phyloP scores from a whole-genome alignment of 2,329 filamentous ascomycete species.

The Corinectria fuckeliana region DNA sequence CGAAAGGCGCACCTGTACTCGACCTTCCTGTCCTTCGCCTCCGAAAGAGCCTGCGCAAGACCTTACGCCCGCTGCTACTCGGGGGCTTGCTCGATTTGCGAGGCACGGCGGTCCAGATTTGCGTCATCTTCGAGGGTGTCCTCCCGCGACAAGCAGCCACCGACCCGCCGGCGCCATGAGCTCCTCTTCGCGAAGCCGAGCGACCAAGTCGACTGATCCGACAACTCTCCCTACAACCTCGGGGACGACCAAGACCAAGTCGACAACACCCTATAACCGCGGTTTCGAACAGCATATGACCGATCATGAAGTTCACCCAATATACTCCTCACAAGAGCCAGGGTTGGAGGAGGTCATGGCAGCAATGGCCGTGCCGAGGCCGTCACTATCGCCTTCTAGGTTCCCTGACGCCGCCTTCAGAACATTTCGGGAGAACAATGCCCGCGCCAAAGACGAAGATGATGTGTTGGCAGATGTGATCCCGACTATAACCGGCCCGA shows the following conservation, averaged over 20 bases:
- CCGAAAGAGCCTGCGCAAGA: background rate
- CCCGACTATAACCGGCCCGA: constrained; percentile 39
- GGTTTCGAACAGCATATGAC: constrained; percentile 47
- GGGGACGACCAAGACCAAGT: constrained; percentile 17
- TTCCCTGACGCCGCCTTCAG: constrained; percentile 41
- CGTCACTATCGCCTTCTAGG: constrained; percentile 45
- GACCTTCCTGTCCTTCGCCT: constrained; percentile 1
- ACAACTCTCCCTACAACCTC: background rate
- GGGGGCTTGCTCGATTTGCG: constrained; percentile 30
- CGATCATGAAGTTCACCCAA: constrained; percentile 42
- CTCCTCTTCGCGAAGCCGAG: constrained; percentile 19
- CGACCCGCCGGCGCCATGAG: constrained; percentile 15
- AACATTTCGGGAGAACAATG: constrained; percentile 39
- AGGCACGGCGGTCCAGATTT: constrained; percentile 36
- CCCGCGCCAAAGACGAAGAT: constrained; percentile 43
- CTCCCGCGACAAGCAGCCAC: background rate
- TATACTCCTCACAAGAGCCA: constrained; percentile 36
- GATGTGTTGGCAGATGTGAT: constrained; percentile 43
- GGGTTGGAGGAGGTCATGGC: constrained; percentile 42
- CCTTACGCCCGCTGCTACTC: background rate
- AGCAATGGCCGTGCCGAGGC: constrained; percentile 36
- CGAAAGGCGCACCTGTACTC: constrained; percentile 9
- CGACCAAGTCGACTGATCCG: constrained; percentile 16
- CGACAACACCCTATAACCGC: constrained; percentile 38
- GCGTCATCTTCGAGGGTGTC: constrained; percentile 26